Base-by-base conservation (phyloP, 2,329 filamentous ascomycete species). In the Penicillium sp. region DNA sequence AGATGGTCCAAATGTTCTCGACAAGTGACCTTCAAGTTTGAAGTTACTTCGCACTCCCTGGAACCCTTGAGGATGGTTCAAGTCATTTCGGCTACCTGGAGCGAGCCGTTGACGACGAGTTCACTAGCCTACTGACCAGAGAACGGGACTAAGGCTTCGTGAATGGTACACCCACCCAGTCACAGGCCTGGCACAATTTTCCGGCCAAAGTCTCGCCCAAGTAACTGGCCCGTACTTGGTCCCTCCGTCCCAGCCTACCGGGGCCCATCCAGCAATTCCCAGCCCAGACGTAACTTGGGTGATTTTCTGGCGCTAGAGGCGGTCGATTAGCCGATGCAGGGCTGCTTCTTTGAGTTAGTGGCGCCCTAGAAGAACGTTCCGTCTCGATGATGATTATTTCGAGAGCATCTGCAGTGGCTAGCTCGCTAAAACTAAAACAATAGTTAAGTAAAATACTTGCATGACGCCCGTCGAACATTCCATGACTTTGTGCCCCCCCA, bases 251-350 rank as follows among this genome's bases (percentile, higher is more conserved):
- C 25, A 25, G 25, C 25, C 25, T 25, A 25, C 25, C 25, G 5
- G 25, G 25, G 25, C 25, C 25, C 25, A 25, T 25, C 25, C 25
- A 25, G 25, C 25, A 25, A 25, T 25, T 25, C 25, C 25, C 25
- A 25, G 25, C 25, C 25, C 25, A 25, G 25, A 42, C 39, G 15
- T 42, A 14, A 15, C 39, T n/a, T 11, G 10, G 17, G 15, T 38
- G 17, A 52, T 38, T 54, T 54, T 45, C 42, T 37, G 52, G 52
- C 52, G 52, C 52, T 54, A 54, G 41, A 54, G 41, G 52, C 52
- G 52, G 37, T 17, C 38, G 31, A 12, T 45, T 54, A 43, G 39
- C 51, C 51, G 51, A 54, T 54, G 51, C 51, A 34, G 38, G 28
- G 41, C 51, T 49, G 28, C 10, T 11, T 28, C 6, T 34, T 17